Evolutionary conservation across 2,329 filamentous ascomycete species (phyloP).

Genomic region (Exophiala spinifera): DNA sequence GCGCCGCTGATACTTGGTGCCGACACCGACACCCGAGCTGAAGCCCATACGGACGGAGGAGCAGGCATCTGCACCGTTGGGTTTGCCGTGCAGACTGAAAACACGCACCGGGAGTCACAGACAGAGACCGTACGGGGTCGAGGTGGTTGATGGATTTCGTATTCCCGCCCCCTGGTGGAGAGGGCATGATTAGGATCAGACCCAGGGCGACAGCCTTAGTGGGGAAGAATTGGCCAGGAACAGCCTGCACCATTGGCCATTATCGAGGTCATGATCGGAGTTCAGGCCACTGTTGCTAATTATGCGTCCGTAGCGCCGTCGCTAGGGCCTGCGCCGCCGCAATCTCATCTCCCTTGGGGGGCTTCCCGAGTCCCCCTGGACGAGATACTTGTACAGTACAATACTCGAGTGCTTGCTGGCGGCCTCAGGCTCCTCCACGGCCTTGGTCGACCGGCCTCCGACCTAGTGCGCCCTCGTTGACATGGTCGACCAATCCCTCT

Average conservation of each 20-base stretch:
- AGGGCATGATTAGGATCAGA: too few relatives aligned
- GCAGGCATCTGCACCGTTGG: background rate
- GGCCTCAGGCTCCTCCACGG: conserved; percentile 25
- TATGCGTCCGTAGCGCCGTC: conserved; percentile 24
- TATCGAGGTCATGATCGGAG: background rate
- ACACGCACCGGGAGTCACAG: background rate
- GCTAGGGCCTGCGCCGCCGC: conserved; percentile 16
- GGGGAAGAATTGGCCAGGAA: background rate
- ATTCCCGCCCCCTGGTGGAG: too few relatives aligned
- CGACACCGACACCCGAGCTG: too few relatives aligned
- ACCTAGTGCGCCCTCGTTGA: conserved; percentile 11
- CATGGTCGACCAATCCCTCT: background rate
- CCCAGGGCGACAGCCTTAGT: conserved; percentile 1
- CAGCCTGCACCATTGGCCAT: background rate
- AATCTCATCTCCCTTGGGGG: conserved; percentile 14
- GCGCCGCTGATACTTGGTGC: too few relatives aligned
- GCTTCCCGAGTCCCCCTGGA: too few relatives aligned
- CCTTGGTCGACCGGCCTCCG: conserved; percentile 21
- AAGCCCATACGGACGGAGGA: background rate
- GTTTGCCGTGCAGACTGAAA: background rate
- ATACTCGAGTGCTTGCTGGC: background rate
- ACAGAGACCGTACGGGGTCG: background rate
- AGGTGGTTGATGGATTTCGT: background rate
- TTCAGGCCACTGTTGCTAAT: conserved; percentile 22
- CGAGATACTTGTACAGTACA: too few relatives aligned